Percentiles rank a stretch among this genome's conserved stretches.
phyloP scores from a whole-genome alignment of 495 filamentous ascomycete genomes.

The Podospora sp. region DNA sequence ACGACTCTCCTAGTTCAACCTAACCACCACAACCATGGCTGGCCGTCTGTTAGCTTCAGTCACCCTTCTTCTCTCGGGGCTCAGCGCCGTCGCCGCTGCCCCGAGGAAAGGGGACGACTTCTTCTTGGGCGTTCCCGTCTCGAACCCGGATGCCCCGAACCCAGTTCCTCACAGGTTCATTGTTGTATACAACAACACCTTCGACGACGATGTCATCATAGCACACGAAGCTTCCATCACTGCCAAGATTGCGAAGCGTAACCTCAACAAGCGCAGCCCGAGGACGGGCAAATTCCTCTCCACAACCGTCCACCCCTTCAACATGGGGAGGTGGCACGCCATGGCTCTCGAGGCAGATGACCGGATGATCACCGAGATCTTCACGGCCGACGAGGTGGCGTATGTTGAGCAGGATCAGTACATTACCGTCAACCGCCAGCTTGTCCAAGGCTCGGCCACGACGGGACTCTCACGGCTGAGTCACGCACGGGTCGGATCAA shows the following conservation, averaged over 20 bases:
- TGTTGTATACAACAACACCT: conserved; percentile 54
- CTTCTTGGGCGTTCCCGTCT: conserved; percentile 47
- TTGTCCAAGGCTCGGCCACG: conserved; percentile 44
- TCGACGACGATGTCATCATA: conserved; percentile 41
- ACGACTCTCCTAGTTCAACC: conserved; percentile 1
- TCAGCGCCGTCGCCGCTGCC: conserved; percentile 37
- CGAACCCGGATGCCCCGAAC: conserved; percentile 43
- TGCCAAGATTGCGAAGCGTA: conserved; percentile 49
- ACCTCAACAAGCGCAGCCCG: conserved; percentile 46
- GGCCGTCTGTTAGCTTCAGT: conserved; percentile 34
- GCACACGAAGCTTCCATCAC: conserved; percentile 46
- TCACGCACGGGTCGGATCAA: conserved; percentile 32
- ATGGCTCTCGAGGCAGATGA: conserved; percentile 54
- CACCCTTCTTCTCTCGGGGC: conserved; percentile 35
- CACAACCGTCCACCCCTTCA: conserved; percentile 44
- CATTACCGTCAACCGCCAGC: conserved; percentile 37
- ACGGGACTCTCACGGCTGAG: conserved; percentile 49
- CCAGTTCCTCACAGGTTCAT: conserved; percentile 52
- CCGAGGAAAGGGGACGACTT: conserved; percentile 28
- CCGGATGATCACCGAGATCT: conserved; percentile 48
- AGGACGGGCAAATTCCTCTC: conserved; percentile 43
- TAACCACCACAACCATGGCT: conserved; percentile 28
- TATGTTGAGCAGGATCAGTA: conserved; percentile 53
- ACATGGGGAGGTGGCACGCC: conserved; percentile 49
- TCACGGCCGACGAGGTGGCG: conserved; percentile 45